Evolutionary conservation across 1,139 yeast species (phyloP), one percentile per base, ranked within the genome.

Genomic region (Candida dubliniensis): DNA sequence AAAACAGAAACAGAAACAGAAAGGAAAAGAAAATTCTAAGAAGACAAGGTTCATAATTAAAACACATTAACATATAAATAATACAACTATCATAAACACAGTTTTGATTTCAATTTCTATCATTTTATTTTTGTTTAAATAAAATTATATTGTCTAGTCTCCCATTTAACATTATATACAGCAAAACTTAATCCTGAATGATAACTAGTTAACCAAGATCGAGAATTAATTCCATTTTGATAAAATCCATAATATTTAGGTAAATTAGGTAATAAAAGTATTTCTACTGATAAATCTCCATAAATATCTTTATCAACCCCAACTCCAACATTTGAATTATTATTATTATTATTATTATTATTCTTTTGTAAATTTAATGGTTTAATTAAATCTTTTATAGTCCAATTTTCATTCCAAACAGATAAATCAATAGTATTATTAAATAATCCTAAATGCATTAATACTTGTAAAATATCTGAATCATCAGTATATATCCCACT

Each of bases 401-500:
- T 49, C 75, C 75, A 71, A 5, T n/a, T 33, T 11, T 36, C 12
- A 49, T 72, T 72, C 59, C 74, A 65, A 10, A 69, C 69, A 23
- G 47, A 50, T 44, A 73, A 59, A 45, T 70, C 67, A 6, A 66
- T 40, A 10, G 39, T 45, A 29, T 56, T 56, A 34, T 53, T 51
- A 47, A 87, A 71, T 25, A 84, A 69, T 0, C 96, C 97, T 49
- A 79, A 66, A 57, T 93, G 98, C 49, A 81, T 77, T 47, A 91
- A 66, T 0, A 84, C 86, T 2, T 87, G 74, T 35, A 93, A 75
- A 3, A 91, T 68, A 60, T 93, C 96, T 1, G 96, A 86, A 63
- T 93, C 99, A 62, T 93, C 98, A 1, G 97, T 87, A 63, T 91
- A 93, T 2, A 93, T 71, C 1, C 76, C 77, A 30, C 69, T 58